Evolutionary conservation across 225 moss, liverwort and hornwort species (phyloP).

Genomic region (Marchantia paleacea): DNA sequence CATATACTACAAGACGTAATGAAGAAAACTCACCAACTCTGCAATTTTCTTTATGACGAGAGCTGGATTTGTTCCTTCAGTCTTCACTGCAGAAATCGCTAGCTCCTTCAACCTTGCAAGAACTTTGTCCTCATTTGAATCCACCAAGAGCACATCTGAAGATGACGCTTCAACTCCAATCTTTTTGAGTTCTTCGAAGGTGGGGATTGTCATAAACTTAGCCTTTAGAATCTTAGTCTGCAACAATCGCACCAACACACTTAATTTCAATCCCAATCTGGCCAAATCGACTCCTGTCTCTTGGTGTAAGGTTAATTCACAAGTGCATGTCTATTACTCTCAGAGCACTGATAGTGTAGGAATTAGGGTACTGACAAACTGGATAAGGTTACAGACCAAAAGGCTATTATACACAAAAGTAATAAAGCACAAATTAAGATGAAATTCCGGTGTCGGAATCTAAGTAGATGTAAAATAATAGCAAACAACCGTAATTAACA

Average conservation of each 20-base stretch:
- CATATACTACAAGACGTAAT: too few relatives aligned
- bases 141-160: conserved; percentile 78
- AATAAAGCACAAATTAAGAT: neutral
- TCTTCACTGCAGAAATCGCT: conserved; percentile 63
- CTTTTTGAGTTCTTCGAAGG: conserved; percentile 65
- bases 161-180: conserved; percentile 53
- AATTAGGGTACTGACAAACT: too few relatives aligned
- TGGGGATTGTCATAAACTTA: conserved; percentile 68
- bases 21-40: conserved; percentile 60
- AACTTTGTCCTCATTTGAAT: conserved; percentile 65
- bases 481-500: neutral
- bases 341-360: neutral
- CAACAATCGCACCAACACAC: neutral
- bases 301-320: neutral
- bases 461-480: neutral
- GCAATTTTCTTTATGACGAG: conserved; percentile 83
- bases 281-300: neutral
- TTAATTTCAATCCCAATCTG: neutral
- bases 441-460: neutral
- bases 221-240: conserved; percentile 82
- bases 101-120: conserved; percentile 72
- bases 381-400: neutral
- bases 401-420: neutral
- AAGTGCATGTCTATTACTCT: neutral
- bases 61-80: conserved; percentile 63